Evolutionary conservation across 2,329 filamentous ascomycete species (phyloP).

Genomic region (Pseudogymnoascus sp.): DNA sequence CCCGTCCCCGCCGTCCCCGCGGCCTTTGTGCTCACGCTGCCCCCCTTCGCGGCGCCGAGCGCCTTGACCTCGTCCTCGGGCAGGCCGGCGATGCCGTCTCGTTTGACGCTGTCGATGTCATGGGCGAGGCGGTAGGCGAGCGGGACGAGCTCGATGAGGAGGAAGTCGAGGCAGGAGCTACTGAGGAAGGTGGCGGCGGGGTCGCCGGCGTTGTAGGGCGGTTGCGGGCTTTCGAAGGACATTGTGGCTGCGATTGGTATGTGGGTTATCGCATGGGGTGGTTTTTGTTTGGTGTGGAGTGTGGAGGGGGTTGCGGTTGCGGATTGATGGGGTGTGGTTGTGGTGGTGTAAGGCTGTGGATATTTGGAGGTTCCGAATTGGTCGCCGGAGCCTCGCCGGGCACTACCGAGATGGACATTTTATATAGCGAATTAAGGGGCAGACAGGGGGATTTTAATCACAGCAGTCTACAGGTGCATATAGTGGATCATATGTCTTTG

Average conservation of each 20-base stretch:
- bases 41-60: conserved; percentile 42
- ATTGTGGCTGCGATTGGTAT: conserved; percentile 34
- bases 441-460: neutral
- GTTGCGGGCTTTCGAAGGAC: conserved; percentile 65
- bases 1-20: conserved; percentile 16
- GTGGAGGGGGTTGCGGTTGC: neutral
- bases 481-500: neutral
- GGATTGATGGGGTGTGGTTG: neutral
- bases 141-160: conserved; percentile 93
- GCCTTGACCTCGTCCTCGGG: conserved; percentile 17
- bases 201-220: conserved; percentile 63
- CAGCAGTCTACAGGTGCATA: neutral
- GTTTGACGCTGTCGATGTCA: conserved; percentile 35
- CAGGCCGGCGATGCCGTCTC: neutral
- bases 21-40: conserved; percentile 48
- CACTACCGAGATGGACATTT: neutral
- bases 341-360: conserved; percentile 3
- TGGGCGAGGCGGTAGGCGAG: conserved; percentile 80
- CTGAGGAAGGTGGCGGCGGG: conserved; percentile 68
- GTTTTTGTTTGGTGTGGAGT: neutral
- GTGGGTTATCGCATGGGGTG: neutral
- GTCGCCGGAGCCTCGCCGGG: neutral
- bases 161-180: conserved; percentile 82
- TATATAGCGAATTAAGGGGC: neutral
- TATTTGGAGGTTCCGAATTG: neutral